Base-by-base conservation (phyloP, 352 stramenopile species). In the Globisporangium barbulae region DNA sequence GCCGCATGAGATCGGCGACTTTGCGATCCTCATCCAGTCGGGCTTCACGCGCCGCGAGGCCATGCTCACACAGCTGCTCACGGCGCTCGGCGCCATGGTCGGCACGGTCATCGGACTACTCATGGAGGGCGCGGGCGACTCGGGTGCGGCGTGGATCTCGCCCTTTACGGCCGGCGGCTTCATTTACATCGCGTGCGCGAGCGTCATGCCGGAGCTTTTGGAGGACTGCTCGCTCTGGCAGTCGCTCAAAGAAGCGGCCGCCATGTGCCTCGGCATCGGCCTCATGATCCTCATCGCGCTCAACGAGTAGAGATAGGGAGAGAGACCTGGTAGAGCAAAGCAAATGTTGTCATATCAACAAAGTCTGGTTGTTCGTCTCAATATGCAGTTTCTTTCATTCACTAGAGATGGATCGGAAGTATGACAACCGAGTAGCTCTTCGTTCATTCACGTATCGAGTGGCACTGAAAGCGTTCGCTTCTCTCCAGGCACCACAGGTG, bases 1-100 rank as follows among this genome's bases (percentile, higher is more conserved):
- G 61, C 91, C 91, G 33, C 91, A 97, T 71, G 91, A 98, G 69
- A 95, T 98, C 52, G 90, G 90, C 28, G 91, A 98, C 72, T 97
- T 96, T 63, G 88, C 90, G 37, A 94, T 97, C 62, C 75, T 97
- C 49, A 88, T 98, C 33, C 90, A 94, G 71, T 94, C 83, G 50
- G 93, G 93, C 48, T 97, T 96, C 63, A 91, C 82, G 41, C 84
- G 91, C 42, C 83, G 80, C 56, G 78, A 97, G 65, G 93, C 93
- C 28, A 98, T 98, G 75, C 50, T 86, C 22, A 91, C 87, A 50
- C 93, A 98, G 70, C 79, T 98, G 70, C 63, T 92, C 42, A 98
- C 93, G n/a, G 91, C 93, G 3, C 68, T 97, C 63, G 90, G 91
- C 47, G 91, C 91, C 10, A 96, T 98, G 78, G 67, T 88, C n/a